Percentiles rank a stretch among this genome's conserved stretches.
phyloP scores from a whole-genome alignment of 1,139 yeast species.

The Geotrichum fermentans region DNA sequence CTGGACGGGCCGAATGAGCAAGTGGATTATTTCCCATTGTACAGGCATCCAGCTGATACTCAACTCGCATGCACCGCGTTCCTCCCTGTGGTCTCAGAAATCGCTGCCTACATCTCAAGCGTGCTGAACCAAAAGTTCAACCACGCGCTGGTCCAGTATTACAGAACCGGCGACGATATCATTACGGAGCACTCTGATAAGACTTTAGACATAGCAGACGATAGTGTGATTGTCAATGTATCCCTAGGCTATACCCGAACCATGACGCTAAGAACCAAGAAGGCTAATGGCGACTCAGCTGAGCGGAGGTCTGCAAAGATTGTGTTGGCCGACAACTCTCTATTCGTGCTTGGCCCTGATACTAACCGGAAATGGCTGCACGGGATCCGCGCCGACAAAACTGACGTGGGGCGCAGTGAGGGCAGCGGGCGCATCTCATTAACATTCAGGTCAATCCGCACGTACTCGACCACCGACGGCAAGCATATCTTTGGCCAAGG shows the following conservation, averaged over 20 bases:
- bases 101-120: conserved; percentile 15
- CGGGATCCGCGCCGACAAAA: conserved; percentile 24
- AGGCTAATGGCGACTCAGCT: conserved; percentile 4
- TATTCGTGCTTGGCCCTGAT: conserved; percentile 21
- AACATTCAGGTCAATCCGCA: conserved; percentile 24
- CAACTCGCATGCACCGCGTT: conserved; percentile 17
- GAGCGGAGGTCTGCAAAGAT: conserved; percentile 14
- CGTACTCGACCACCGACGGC: conserved; percentile 20
- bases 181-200: conserved; percentile 27
- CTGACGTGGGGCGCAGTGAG: conserved; percentile 7
- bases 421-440: conserved; percentile 23
- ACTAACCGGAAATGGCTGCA: conserved; percentile 26
- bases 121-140: conserved; percentile 20
- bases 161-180: conserved; percentile 23
- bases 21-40: conserved; percentile 18
- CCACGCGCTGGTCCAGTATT: conserved; percentile 26
- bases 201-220: conserved; percentile 24
- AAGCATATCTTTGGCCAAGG: conserved; percentile 23
- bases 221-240: conserved; percentile 23
- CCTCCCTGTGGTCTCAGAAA: conserved; percentile 15
- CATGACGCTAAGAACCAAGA: conserved; percentile 23
- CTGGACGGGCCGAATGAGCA: not conserved
- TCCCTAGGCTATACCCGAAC: conserved; percentile 24
- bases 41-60: conserved; percentile 26
- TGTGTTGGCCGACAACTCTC: conserved; percentile 21